phyloP scores from a whole-genome alignment of 176 grass and related monocot genomes.

The Luzula sylvatica region DNA sequence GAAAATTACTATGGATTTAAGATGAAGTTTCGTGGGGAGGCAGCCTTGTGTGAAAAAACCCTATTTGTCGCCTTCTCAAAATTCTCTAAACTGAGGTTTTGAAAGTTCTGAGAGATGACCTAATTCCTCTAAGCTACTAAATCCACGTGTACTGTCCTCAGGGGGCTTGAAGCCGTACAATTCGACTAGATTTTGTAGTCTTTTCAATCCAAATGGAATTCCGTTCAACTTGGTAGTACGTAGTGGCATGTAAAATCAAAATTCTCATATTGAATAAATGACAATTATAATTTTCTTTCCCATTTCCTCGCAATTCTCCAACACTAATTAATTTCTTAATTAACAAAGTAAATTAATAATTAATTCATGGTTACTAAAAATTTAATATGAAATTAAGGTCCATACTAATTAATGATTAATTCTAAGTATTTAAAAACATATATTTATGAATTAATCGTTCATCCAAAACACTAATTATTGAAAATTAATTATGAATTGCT shows the following conservation, averaged over 20 bases:
- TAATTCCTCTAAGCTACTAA: constrained; percentile 32
- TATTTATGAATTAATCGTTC: too few relatives aligned
- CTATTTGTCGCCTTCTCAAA: constrained; percentile 18
- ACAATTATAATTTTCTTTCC: too few relatives aligned
- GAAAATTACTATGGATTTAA: constrained; percentile 22
- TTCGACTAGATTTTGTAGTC: constrained; percentile 24
- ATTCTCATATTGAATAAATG: constrained; percentile 30
- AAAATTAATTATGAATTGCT: too few relatives aligned
- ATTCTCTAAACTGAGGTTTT: constrained; percentile 20
- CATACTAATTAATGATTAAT: too few relatives aligned
- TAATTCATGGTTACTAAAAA: too few relatives aligned
- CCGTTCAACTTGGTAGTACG: constrained; percentile 18
- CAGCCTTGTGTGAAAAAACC: constrained; percentile 24
- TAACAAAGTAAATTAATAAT: too few relatives aligned
- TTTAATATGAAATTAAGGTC: too few relatives aligned
- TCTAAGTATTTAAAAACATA: too few relatives aligned
- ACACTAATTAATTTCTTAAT: too few relatives aligned
- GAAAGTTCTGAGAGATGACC: constrained; percentile 18
- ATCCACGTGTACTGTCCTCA: neutral
- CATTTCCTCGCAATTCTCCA: too few relatives aligned
- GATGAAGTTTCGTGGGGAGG: constrained; percentile 22
- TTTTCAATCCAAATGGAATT: constrained; percentile 28
- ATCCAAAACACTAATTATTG: too few relatives aligned
- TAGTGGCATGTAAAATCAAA: constrained; percentile 30
- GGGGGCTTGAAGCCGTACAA: constrained; percentile 28